Percentiles rank a stretch among this genome's conserved stretches.
These are phyloP conservation scores for Scedosporium minutisporum DNA, from an alignment of 2,329 filamentous ascomycete species.

Conservation along the genomic window DNA sequence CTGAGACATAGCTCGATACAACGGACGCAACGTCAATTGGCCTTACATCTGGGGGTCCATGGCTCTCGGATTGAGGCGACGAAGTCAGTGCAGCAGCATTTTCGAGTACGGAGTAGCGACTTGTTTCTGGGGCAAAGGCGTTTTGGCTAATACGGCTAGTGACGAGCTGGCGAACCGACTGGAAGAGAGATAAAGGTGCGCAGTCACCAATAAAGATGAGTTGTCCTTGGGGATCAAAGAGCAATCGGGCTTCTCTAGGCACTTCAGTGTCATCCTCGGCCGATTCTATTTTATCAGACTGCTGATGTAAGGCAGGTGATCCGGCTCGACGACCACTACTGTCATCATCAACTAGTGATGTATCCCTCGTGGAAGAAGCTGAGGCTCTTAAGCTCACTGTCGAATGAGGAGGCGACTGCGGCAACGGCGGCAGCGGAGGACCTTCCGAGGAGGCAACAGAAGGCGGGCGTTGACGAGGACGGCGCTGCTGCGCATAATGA, in stretches of 20 bases:
- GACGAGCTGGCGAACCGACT: constrained; percentile 43
- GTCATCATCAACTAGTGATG: neutral
- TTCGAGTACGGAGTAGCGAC: constrained; percentile 39
- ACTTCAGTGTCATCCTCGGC: constrained; percentile 45
- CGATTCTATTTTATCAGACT: neutral
- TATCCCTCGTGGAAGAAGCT: neutral
- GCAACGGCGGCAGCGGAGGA: neutral
- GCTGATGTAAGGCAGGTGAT: neutral
- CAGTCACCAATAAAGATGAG: constrained; percentile 48
- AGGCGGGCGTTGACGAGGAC: constrained; percentile 6
- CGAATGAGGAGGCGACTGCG: no score
- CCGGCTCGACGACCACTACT: neutral
- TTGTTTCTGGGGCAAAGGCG: constrained; percentile 42
- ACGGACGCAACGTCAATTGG: constrained; percentile 17
- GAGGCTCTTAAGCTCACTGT: no score
- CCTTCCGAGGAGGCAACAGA: neutral
- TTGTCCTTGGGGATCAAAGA: constrained; percentile 43
- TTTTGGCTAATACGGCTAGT: constrained; percentile 36
- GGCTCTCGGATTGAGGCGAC: constrained; percentile 12
- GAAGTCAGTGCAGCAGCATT: constrained; percentile 22
- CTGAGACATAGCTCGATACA: constrained; percentile 26
- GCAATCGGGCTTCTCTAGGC: constrained; percentile 40
- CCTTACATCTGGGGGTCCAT: constrained; percentile 13
- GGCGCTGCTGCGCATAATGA: constrained; percentile 32
- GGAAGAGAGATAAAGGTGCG: constrained; percentile 45